Conservation (phyloP, 148 eudicot species). For the Arctostaphylos glauca region DNA sequence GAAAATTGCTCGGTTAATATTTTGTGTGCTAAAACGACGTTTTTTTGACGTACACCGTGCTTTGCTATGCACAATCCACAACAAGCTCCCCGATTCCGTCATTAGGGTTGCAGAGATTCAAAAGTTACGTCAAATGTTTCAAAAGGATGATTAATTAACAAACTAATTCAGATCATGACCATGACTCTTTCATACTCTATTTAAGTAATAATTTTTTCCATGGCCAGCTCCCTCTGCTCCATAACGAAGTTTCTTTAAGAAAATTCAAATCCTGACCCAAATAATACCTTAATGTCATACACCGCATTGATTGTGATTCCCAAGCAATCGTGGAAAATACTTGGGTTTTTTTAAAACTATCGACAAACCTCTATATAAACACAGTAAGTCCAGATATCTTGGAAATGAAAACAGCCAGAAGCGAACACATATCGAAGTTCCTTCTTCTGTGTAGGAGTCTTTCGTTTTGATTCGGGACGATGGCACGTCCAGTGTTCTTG, state of each 20-base stretch:
- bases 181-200: too few species aligned
- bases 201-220: too few species aligned
- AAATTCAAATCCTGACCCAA: not conserved
- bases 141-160: too few species aligned
- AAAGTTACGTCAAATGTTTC: not conserved
- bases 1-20: too few species aligned
- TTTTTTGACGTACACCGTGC: too few species aligned
- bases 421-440: not conserved
- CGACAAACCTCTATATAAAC: not conserved
- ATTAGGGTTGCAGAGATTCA: not conserved
- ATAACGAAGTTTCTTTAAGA: not conserved
- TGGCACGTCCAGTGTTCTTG: slow-evolving; percentile 20
- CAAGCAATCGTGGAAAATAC: slow-evolving; percentile 10
- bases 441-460: not conserved
- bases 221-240: too few species aligned
- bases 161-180: too few species aligned
- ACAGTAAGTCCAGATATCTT: not conserved
- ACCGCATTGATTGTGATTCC: not conserved
- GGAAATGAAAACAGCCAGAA: not conserved
- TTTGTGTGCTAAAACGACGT: too few species aligned
- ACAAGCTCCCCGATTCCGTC: not conserved
- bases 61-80: too few species aligned
- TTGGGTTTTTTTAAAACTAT: not conserved
- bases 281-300: not conserved
- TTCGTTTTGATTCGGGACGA: not conserved